Evolutionary conservation across 495 filamentous ascomycete genomes (phyloP).

Genomic region (Rhizodiscina lignyota): DNA sequence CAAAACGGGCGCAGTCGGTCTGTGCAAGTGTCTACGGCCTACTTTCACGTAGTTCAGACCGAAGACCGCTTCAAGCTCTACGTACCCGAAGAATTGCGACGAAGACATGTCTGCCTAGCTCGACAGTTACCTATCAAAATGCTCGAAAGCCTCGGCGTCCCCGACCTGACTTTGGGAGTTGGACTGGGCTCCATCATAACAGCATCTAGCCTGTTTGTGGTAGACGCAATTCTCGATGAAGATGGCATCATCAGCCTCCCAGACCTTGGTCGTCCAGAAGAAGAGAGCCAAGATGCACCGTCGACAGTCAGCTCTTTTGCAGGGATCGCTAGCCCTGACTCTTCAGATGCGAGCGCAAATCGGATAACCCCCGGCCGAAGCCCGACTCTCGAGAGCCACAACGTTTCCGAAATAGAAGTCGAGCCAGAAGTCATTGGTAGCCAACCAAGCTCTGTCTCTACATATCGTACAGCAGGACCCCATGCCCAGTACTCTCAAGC

Average conservation of each 20-base stretch:
- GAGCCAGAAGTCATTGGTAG: background rate
- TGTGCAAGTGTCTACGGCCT: background rate
- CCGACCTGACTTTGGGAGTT: background rate
- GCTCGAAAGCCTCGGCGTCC: conserved; percentile 1
- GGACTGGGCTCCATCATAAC: conserved; percentile 1
- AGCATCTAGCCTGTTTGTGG: background rate
- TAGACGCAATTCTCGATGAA: conserved; percentile 2
- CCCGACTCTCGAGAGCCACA: background rate
- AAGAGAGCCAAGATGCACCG: no score
- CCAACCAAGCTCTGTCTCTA: background rate
- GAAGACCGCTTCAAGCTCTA: conserved; percentile 1
- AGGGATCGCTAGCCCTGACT: no score
- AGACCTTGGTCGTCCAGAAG: background rate
- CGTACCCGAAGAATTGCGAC: background rate
- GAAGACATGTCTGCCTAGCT: background rate
- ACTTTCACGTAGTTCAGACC: background rate
- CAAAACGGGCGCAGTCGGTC: background rate
- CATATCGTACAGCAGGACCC: background rate
- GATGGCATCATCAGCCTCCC: conserved; percentile 1
- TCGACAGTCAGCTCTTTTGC: no score
- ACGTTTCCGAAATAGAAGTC: background rate
- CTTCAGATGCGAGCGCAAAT: no score
- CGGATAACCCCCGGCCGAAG: no score
- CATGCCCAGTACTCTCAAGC: no score
- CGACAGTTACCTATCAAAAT: background rate